Evolutionary conservation across 305 asterid genomes (phyloP).

Genomic region (Plantago lanceolata): DNA sequence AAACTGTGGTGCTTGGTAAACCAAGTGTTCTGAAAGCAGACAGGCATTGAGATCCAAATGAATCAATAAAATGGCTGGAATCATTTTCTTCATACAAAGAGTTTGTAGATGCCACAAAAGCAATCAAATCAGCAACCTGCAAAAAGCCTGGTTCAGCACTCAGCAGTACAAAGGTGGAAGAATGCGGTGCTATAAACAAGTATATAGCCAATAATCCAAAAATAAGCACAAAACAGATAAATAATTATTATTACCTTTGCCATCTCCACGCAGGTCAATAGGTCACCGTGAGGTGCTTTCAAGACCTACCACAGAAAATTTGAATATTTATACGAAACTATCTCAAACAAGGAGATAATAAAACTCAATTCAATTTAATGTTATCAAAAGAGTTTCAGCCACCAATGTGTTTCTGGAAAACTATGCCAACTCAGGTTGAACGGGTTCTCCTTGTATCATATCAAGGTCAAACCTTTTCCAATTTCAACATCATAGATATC

Average conservation of each 20-base stretch:
- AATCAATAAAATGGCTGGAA: slow-evolving; percentile 50
- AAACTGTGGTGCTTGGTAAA: slow-evolving; percentile 82
- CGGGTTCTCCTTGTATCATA: neutral
- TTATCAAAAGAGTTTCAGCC: neutral
- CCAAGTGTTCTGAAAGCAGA: slow-evolving; percentile 86
- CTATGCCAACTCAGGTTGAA: neutral
- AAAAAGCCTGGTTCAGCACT: slow-evolving; percentile 13
- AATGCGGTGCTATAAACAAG: slow-evolving; percentile 2
- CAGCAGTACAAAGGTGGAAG: slow-evolving; percentile 4
- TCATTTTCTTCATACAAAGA: slow-evolving; percentile 44
- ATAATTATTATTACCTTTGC: slow-evolving; percentile 60
- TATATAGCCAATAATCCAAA: neutral
- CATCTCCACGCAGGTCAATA: slow-evolving; percentile 89
- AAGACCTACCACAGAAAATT: slow-evolving; percentile 50
- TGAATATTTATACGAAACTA: slow-evolving; percentile 5
- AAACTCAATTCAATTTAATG: neutral
- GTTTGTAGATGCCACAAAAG: slow-evolving; percentile 82
- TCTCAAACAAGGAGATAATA: neutral
- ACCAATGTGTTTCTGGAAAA: neutral
- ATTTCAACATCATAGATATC: neutral
- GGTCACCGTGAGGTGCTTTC: slow-evolving; percentile 85
- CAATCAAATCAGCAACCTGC: slow-evolving; percentile 95
- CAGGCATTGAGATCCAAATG: slow-evolving; percentile 87
- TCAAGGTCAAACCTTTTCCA: neutral
- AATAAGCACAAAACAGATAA: slow-evolving; percentile 11